Evolutionary conservation across 2,329 filamentous ascomycete genomes (phyloP).

Genomic region (Geosmithia putterillii): DNA sequence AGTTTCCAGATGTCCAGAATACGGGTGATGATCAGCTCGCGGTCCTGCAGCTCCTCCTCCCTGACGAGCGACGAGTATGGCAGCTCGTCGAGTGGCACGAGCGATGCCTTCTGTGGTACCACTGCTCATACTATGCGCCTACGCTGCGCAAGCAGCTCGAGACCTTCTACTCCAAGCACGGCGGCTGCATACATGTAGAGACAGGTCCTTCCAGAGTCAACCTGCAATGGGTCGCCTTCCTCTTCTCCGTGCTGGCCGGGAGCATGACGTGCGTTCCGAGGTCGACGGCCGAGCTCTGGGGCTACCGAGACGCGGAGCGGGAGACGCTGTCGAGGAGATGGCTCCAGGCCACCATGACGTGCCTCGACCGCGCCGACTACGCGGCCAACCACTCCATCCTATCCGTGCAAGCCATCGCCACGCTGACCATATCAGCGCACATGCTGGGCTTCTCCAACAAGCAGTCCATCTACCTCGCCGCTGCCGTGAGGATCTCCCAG

Average conservation of each 20-base stretch:
- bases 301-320: constrained; percentile 26
- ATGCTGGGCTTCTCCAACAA: constrained; percentile 33
- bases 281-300: constrained; percentile 22
- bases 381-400: constrained; percentile 21
- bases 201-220: constrained; percentile 14
- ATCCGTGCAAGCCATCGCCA: constrained; percentile 31
- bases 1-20: background rate
- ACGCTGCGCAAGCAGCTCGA: constrained; percentile 23
- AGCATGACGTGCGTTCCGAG: constrained; percentile 27
- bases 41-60: constrained; percentile 10
- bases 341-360: constrained; percentile 30
- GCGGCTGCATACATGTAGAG: constrained; percentile 15
- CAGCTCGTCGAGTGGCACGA: constrained; percentile 11
- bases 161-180: constrained; percentile 19
- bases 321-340: constrained; percentile 26
- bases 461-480: constrained; percentile 29
- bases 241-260: constrained; percentile 29
- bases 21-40: constrained; percentile 1
- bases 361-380: constrained; percentile 31
- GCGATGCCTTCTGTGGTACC: constrained; percentile 12
- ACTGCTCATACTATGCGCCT: constrained; percentile 11
- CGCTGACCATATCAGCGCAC: constrained; percentile 34
- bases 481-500: constrained; percentile 32
- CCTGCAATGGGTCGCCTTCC: constrained; percentile 31
- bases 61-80: constrained; percentile 6